Evolutionary conservation across 1,284 basidiomycete species (phyloP), one percentile per base, ranked within the genome.

Genomic region (Ceratobasidium sp.): DNA sequence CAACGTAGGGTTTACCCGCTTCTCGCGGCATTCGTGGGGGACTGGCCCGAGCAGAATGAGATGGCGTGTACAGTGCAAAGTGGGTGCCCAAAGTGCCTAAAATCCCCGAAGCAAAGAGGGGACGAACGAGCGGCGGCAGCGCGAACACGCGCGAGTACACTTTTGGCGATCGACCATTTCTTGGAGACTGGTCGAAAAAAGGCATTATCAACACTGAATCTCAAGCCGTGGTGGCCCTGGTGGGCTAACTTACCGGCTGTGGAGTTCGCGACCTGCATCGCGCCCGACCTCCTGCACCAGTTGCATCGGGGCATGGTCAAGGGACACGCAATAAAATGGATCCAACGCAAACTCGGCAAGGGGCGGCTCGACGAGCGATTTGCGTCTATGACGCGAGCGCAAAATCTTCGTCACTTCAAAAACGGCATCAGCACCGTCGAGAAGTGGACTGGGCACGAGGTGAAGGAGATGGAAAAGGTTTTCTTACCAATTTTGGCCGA

Each of bases 281-380:
- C 77, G 2, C 80, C 79, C 2, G 79, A 82, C 57, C 69, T 81
- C 35, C 76, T 81, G 1, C 80, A 81, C 64, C 80, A 81, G 58
- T 73, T 81, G 0, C 78, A 81, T 72, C 79, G 81, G 58, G 80
- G 80, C 14, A 73, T 81, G 11, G 78, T 79, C 73, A 83, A 83
- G 67, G 77, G 77, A 66, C 76, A 78, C 38, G 23, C 41, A 2
- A 23, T 38, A 14, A 21, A 18, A 11, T 67, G 64, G 64, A 18
- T 41, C 13, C 35, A 54, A 28, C 30, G 23, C 16, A 38, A 54
- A 28, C 26, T 67, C 9, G 52, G 52, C 11, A 67, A 38, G n/a
- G 21, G 16, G 21, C 9, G 44, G 32, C 11, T 67, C 13, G 43
- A 67, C 41, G 2, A 32, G 1, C 52, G 52, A 18, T 67, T 55